phyloP scores from a whole-genome alignment of 2,329 filamentous ascomycete species.

The Penicillium glabrum region DNA sequence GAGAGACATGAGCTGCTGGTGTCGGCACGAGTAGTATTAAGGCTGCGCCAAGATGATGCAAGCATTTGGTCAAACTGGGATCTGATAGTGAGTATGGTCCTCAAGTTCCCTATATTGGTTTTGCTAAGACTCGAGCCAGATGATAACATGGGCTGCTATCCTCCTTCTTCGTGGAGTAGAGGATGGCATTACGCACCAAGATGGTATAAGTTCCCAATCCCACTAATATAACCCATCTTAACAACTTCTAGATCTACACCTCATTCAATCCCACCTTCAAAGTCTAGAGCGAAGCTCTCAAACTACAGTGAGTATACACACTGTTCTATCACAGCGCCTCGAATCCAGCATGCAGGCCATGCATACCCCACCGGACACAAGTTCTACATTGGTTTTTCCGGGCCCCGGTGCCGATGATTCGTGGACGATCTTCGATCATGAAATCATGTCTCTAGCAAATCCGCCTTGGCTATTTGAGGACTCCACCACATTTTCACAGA shows the following conservation, averaged over 20 bases:
- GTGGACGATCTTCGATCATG: slow-evolving; percentile 33
- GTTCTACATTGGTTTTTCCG: slow-evolving; percentile 19
- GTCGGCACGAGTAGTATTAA: slow-evolving; percentile 30
- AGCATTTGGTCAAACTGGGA: slow-evolving; percentile 36
- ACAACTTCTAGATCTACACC: slow-evolving; percentile 18
- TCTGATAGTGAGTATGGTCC: slow-evolving; percentile 21
- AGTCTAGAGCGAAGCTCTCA: slow-evolving; percentile 23
- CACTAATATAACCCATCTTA: background rate
- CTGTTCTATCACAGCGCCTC: slow-evolving; percentile 24
- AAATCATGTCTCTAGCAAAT: slow-evolving; percentile 30
- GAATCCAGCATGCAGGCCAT: slow-evolving; percentile 29
- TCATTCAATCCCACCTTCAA: slow-evolving; percentile 27
- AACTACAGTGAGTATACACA: slow-evolving; percentile 26
- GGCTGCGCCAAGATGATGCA: slow-evolving; percentile 28
- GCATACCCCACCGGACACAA: slow-evolving; percentile 29
- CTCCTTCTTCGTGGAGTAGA: slow-evolving; percentile 28
- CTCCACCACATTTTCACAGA: background rate
- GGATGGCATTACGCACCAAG: slow-evolving; percentile 30
- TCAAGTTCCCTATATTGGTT: background rate
- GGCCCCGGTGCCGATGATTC: slow-evolving; percentile 23
- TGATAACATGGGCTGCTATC: slow-evolving; percentile 32
- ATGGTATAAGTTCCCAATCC: slow-evolving; percentile 18
- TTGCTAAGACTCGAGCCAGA: slow-evolving; percentile 14
- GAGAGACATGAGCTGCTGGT: slow-evolving; percentile 30
- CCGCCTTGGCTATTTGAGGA: slow-evolving; percentile 29